These are phyloP conservation scores for Eucalyptus pumila DNA, from an alignment of 345 rosid genomes.

Conservation along the genomic window DNA sequence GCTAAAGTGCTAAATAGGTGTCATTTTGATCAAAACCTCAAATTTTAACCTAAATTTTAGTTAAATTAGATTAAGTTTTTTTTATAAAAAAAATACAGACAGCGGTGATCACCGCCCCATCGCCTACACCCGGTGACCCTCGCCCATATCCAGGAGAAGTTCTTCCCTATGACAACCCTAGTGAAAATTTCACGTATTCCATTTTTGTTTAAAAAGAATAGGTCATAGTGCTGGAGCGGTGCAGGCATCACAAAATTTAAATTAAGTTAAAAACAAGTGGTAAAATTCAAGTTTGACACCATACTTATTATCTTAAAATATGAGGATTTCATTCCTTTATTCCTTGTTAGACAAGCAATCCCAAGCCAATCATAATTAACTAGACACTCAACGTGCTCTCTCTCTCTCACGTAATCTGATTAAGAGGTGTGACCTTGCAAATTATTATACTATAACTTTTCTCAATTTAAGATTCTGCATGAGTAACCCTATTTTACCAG, in stretches of 20 bases:
- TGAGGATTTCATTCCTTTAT: neutral
- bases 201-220: no score
- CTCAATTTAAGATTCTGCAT: neutral
- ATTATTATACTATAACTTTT: neutral
- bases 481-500: neutral
- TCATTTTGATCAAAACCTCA: neutral
- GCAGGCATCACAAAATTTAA: neutral
- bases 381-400: neutral
- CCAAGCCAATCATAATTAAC: neutral
- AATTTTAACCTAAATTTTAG: no score
- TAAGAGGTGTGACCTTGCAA: neutral
- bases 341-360: neutral
- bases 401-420: neutral
- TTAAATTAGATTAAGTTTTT: no score
- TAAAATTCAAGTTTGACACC: neutral
- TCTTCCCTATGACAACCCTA: neutral
- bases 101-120: neutral
- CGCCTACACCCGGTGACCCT: neutral
- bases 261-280: no score
- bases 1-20: fast-evolving
- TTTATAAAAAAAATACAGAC: no score
- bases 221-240: neutral
- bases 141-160: neutral
- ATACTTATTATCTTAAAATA: neutral
- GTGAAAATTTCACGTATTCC: neutral